Evolutionary conservation across 1,284 basidiomycete species (phyloP).

Genomic region (Rhodotorula sp.): DNA sequence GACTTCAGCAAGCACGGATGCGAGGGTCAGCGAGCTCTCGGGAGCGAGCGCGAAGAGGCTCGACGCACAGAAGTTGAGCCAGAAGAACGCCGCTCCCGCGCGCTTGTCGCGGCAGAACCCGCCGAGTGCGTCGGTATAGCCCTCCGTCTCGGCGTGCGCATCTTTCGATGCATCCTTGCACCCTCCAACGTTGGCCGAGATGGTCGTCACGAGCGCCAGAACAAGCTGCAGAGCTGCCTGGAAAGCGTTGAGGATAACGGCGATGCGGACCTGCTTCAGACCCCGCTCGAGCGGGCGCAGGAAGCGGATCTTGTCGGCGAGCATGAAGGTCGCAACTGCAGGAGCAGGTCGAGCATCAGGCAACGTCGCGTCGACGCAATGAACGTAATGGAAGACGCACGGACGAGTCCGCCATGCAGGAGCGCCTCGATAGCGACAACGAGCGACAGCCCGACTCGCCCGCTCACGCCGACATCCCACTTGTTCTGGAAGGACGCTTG

Average conservation of each 20-base stretch:
- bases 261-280: constrained; percentile 38
- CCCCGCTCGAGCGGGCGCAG: constrained; percentile 38
- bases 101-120: constrained; percentile 44
- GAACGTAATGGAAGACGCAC: constrained; percentile 7
- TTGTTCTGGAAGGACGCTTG: constrained; percentile 41
- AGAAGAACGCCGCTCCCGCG: constrained; percentile 44
- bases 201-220: constrained; percentile 36
- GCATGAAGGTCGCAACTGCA: constrained; percentile 25
- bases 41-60: background rate
- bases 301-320: constrained; percentile 23
- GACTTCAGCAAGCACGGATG: constrained; percentile 4
- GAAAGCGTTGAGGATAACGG: constrained; percentile 38
- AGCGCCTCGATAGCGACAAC: constrained; percentile 21
- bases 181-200: constrained; percentile 39
- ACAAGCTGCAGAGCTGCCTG: constrained; percentile 29
- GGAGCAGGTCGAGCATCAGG: too few species aligned
- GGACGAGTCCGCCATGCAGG: constrained; percentile 22
- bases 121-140: constrained; percentile 35
- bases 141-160: constrained; percentile 35
- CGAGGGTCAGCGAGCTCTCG: background rate
- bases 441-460: constrained; percentile 17
- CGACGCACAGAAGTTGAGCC: constrained; percentile 39
- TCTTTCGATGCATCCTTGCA: constrained; percentile 41
- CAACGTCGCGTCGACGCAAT: too few species aligned
- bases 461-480: constrained; percentile 26